These are phyloP conservation scores for Diddensiella santjacobensis DNA, from an alignment of 805 yeast species.

Conservation along the genomic window DNA sequence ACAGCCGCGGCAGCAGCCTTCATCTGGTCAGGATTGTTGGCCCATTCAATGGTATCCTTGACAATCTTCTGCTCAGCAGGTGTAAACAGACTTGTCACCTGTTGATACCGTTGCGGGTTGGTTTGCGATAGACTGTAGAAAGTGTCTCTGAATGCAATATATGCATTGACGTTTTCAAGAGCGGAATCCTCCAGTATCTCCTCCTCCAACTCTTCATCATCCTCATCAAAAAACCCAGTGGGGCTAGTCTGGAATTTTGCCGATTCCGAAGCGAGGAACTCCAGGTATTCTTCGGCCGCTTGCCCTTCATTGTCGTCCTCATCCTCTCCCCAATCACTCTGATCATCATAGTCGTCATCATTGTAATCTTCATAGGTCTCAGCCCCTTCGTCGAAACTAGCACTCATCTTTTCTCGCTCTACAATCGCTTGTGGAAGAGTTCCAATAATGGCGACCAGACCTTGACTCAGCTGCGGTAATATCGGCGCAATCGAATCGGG, in stretches of 20 bases:
- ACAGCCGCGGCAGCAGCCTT: neutral
- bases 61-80: slow-evolving; percentile 37
- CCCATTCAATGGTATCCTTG: slow-evolving; percentile 32
- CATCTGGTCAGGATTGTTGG: slow-evolving; percentile 11
- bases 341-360: slow-evolving; percentile 30
- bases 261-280: slow-evolving; percentile 46
- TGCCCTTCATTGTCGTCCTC: slow-evolving; percentile 26
- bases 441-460: slow-evolving; percentile 49
- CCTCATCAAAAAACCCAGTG: slow-evolving; percentile 40
- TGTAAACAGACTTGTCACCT: slow-evolving; percentile 40
- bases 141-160: slow-evolving; percentile 57
- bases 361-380: slow-evolving; percentile 37
- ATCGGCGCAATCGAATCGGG: slow-evolving; percentile 31
- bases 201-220: slow-evolving; percentile 73
- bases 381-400: slow-evolving; percentile 42
- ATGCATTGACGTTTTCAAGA: slow-evolving; percentile 72
- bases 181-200: slow-evolving; percentile 78
- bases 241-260: slow-evolving; percentile 30
- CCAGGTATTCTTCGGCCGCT: slow-evolving; percentile 43
- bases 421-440: slow-evolving; percentile 70
- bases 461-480: slow-evolving; percentile 48
- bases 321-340: slow-evolving; percentile 28
- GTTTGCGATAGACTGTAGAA: slow-evolving; percentile 46
- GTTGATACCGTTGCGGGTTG: slow-evolving; percentile 48
- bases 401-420: slow-evolving; percentile 58